phyloP scores from a whole-genome alignment of 495 filamentous ascomycete genomes.

The Penicillium ucsense region DNA sequence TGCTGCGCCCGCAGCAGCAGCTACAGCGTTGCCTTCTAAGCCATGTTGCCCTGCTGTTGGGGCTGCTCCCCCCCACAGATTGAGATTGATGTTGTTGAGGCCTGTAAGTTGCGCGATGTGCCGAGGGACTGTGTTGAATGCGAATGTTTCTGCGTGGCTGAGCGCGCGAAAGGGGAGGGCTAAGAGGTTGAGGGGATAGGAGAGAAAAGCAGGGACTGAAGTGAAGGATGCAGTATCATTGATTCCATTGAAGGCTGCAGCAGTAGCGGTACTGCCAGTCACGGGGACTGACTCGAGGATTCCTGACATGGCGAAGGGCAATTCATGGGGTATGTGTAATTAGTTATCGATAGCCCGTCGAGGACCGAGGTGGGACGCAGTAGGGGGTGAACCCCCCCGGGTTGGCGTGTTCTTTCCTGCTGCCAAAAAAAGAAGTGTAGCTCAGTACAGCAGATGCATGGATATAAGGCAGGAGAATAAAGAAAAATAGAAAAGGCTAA shows the following conservation, averaged over 20 bases:
- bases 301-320: slow-evolving; percentile 14
- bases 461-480: no score
- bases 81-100: slow-evolving; percentile 15
- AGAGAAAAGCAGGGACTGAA: slow-evolving; percentile 17
- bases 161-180: slow-evolving; percentile 29
- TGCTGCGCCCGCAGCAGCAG: slow-evolving; percentile 18
- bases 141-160: slow-evolving; percentile 28
- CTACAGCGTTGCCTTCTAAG: slow-evolving; percentile 16
- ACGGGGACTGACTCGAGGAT: slow-evolving; percentile 8
- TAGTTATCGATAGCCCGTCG: slow-evolving; percentile 8
- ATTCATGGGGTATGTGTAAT: slow-evolving; percentile 5
- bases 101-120: slow-evolving; percentile 25
- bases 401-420: background rate
- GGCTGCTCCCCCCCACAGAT: slow-evolving; percentile 19
- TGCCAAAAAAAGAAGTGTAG: background rate
- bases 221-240: slow-evolving; percentile 10
- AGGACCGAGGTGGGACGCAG: slow-evolving; percentile 14
- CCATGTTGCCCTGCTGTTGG: slow-evolving; percentile 7
- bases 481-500: background rate
- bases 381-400: slow-evolving; percentile 11
- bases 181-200: slow-evolving; percentile 26
- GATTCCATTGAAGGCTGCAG: slow-evolving; percentile 4
- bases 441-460: no score
- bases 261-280: slow-evolving; percentile 11
- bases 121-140: slow-evolving; percentile 28